phyloP scores from a whole-genome alignment of 2,329 filamentous ascomycete species.

The Gyromitra esculenta region DNA sequence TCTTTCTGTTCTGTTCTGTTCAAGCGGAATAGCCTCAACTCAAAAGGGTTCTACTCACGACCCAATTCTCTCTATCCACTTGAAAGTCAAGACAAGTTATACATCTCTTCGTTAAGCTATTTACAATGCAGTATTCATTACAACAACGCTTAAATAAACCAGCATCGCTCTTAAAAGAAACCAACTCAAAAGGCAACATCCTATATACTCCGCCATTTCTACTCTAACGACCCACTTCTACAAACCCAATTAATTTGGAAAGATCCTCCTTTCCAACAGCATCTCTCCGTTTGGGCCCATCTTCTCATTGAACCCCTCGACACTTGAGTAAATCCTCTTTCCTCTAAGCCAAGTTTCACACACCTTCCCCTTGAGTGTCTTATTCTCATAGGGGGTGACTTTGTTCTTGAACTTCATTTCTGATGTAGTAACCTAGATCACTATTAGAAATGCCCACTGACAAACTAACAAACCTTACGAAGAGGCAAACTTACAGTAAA shows the following conservation, averaged over 20 bases:
- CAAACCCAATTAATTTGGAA: conserved; percentile 16
- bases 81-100: no score
- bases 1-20: not conserved
- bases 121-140: conserved; percentile 4
- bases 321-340: conserved; percentile 73
- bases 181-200: not conserved
- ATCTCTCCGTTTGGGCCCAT: conserved; percentile 64
- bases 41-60: not conserved
- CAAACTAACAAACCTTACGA: conserved; percentile 20
- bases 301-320: conserved; percentile 71
- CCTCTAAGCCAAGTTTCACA: conserved; percentile 87
- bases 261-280: conserved; percentile 62
- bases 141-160: not conserved
- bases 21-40: not conserved
- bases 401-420: conserved; percentile 97
- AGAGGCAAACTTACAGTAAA: conserved; percentile 73
- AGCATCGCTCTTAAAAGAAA: not conserved
- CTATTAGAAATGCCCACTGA: not conserved
- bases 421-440: conserved; percentile 63
- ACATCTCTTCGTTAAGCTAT: not conserved
- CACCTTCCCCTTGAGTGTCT: conserved; percentile 79
- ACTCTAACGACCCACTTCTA: not conserved
- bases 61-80: not conserved
- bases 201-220: not conserved
- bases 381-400: conserved; percentile 88